Evolutionary conservation across 257 asterid species (phyloP).

Genomic region (Capsicum baccatum): DNA sequence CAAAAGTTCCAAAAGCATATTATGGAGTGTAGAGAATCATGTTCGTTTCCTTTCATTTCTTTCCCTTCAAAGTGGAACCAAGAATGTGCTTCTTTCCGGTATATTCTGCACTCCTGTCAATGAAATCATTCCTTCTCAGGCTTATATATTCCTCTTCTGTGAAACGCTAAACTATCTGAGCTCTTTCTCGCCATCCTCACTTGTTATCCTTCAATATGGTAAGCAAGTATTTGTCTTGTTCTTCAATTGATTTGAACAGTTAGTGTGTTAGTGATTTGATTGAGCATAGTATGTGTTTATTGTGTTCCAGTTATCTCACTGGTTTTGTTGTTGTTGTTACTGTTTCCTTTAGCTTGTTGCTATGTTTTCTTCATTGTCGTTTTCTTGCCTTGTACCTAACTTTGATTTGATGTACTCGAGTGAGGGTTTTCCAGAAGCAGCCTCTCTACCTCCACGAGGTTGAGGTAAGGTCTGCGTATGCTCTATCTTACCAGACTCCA

Average conservation of each 20-base stretch:
- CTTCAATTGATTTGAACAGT: neutral
- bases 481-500: too few species aligned
- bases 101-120: slow-evolving; percentile 14
- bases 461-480: too few species aligned
- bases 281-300: too few species aligned
- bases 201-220: slow-evolving; percentile 2
- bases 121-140: slow-evolving; percentile 20
- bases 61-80: slow-evolving; percentile 58
- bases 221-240: neutral
- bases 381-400: too few species aligned
- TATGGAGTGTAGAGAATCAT: slow-evolving; percentile 48
- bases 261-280: slow-evolving; percentile 2
- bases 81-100: slow-evolving; percentile 39
- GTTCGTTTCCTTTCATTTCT: slow-evolving; percentile 50
- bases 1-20: slow-evolving; percentile 27
- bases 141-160: slow-evolving; percentile 35
- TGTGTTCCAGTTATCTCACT: too few species aligned
- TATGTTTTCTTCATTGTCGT: too few species aligned
- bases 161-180: neutral
- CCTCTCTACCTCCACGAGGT: too few species aligned
- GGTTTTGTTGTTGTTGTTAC: too few species aligned
- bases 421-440: too few species aligned
- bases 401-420: too few species aligned
- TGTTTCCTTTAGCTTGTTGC: too few species aligned
- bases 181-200: neutral